Conservation (phyloP, 371 early-diverging fungal species). For the Mucor plumbeus region DNA sequence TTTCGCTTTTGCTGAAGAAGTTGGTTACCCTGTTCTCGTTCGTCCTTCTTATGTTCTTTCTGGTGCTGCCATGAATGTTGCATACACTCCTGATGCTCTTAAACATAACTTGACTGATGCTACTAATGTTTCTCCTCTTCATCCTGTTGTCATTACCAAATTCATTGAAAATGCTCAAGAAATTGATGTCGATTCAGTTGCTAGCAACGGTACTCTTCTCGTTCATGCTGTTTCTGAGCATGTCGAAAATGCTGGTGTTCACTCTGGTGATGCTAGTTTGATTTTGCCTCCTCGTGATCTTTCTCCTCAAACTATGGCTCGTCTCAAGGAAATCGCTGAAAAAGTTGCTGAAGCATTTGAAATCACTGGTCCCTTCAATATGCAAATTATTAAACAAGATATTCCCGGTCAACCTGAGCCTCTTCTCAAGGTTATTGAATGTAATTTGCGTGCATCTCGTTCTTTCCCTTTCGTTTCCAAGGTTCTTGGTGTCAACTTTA, state of each 20-base stretch:
- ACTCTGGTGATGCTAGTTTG: slow-evolving; percentile 96
- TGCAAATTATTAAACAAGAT: slow-evolving; percentile 85
- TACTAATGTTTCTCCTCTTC: slow-evolving; percentile 85
- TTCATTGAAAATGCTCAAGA: slow-evolving; percentile 93
- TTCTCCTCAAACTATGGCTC: slow-evolving; percentile 62
- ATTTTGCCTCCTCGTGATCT: slow-evolving; percentile 86
- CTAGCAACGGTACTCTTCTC: slow-evolving; percentile 79
- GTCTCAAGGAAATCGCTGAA: slow-evolving; percentile 77
- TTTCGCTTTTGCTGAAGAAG: slow-evolving; percentile 76
- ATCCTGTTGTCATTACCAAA: slow-evolving; percentile 94
- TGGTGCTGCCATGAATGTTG: slow-evolving; percentile 97
- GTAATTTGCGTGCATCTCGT: slow-evolving; percentile 95
- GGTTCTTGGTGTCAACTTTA: slow-evolving; percentile 87
- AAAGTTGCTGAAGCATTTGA: slow-evolving; percentile 88
- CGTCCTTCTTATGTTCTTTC: slow-evolving; percentile 95
- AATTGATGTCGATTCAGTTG: slow-evolving; percentile 94
- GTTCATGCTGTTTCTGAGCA: slow-evolving; percentile 93
- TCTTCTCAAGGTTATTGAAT: slow-evolving; percentile 92
- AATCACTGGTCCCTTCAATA: slow-evolving; percentile 95
- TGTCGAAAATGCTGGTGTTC: slow-evolving; percentile 96
- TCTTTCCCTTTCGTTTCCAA: slow-evolving; percentile 97
- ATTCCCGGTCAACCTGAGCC: slow-evolving; percentile 29
- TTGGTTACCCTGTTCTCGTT: slow-evolving; percentile 92
- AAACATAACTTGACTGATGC: slow-evolving; percentile 78
- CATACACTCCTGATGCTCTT: slow-evolving; percentile 74